These are phyloP conservation scores for Carex cristatella DNA, from an alignment of 176 grass and related monocot species.

Conservation along the genomic window DNA sequence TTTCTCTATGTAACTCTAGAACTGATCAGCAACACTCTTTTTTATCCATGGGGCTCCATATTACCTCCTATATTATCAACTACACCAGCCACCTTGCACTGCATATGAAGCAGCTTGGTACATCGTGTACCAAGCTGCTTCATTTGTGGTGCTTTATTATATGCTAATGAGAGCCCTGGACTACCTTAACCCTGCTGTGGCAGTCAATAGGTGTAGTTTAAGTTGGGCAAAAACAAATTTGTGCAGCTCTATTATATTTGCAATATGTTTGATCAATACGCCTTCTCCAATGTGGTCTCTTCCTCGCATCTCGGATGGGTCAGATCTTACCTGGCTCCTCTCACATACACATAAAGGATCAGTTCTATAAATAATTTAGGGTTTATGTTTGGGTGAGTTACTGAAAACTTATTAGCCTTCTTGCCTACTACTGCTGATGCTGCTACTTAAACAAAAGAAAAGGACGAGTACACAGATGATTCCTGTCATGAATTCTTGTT, in stretches of 20 bases:
- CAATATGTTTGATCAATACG: neutral
- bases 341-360: too few species aligned
- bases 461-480: neutral
- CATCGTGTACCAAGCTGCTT: too few species aligned
- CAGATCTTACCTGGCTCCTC: too few species aligned
- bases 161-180: neutral
- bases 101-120: too few species aligned
- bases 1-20: neutral
- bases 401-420: too few species aligned
- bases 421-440: too few species aligned
- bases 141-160: neutral
- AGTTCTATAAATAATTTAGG: too few species aligned
- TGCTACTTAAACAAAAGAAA: neutral
- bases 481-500: neutral
- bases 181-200: neutral
- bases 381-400: too few species aligned
- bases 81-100: neutral
- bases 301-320: neutral
- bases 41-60: neutral
- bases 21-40: neutral
- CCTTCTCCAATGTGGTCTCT: neutral
- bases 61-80: neutral
- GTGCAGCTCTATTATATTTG: neutral
- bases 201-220: too few species aligned
- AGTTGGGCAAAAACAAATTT: neutral